phyloP scores from a whole-genome alignment of 1,284 basidiomycete genomes.

The Ustilago xerochloae region DNA sequence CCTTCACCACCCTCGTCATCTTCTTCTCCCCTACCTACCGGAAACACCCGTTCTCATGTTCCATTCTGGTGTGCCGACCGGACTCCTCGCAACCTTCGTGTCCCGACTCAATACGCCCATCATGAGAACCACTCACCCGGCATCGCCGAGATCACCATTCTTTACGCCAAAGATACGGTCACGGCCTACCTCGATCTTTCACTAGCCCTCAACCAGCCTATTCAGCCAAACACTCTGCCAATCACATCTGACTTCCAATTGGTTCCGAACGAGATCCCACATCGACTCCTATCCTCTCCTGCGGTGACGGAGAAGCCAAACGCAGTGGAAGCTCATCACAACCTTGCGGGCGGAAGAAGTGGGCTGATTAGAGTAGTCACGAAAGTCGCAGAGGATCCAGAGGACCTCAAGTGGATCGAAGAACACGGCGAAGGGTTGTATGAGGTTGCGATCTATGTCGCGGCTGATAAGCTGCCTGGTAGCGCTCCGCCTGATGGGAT shows the following conservation, averaged over 20 bases:
- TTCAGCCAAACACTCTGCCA: conserved; percentile 25
- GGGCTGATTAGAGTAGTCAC: conserved; percentile 25
- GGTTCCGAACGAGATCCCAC: conserved; percentile 33
- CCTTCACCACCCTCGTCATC: conserved; percentile 16
- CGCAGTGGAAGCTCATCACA: conserved; percentile 17
- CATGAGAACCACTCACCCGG: conserved; percentile 50
- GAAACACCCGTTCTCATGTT: conserved; percentile 23
- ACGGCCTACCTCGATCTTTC: conserved; percentile 28
- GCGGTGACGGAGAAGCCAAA: conserved; percentile 9
- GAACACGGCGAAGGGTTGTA: conserved; percentile 48
- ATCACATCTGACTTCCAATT: conserved; percentile 27
- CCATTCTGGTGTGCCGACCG: conserved; percentile 58
- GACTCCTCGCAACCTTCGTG: conserved; percentile 36
- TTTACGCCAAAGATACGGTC: conserved; percentile 33
- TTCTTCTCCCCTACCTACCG: not conserved
- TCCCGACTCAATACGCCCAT: conserved; percentile 21
- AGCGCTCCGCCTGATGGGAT: conserved; percentile 48
- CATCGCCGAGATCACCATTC: conserved; percentile 44
- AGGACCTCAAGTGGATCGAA: conserved; percentile 41
- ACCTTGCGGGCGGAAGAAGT: not conserved
- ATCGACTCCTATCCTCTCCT: conserved; percentile 13
- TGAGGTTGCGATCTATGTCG: conserved; percentile 50
- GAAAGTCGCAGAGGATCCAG: conserved; percentile 45
- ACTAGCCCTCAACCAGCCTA: conserved; percentile 29
- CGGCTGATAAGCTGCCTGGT: conserved; percentile 33